These are phyloP conservation scores for Yarrowia sp. DNA, from an alignment of 805 yeast genomes.

Conservation along the genomic window DNA sequence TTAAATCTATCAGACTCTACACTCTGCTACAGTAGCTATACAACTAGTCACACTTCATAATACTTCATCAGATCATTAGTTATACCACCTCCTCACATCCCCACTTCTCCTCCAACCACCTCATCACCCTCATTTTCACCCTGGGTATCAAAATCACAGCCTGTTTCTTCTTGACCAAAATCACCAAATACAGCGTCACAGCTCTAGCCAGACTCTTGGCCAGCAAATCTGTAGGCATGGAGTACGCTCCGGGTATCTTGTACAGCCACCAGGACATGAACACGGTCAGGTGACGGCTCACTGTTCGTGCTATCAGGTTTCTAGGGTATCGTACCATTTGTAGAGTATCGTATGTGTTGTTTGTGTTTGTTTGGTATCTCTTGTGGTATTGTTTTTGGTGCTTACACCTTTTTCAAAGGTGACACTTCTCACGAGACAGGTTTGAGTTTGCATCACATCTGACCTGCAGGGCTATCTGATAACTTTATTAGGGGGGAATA, in stretches of 20 bases:
- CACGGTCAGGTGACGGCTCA: slow-evolving; percentile 5
- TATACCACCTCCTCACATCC: too few species aligned
- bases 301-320: neutral
- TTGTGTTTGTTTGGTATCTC: neutral
- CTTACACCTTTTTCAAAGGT: too few species aligned
- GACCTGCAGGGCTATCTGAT: slow-evolving; percentile 17
- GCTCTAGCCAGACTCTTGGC: slow-evolving; percentile 7
- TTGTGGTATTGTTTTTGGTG: too few species aligned
- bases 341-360: neutral
- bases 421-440: too few species aligned
- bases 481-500: neutral
- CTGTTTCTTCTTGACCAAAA: too few species aligned
- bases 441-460: neutral
- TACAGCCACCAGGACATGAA: slow-evolving; percentile 12
- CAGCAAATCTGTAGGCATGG: slow-evolving; percentile 10
- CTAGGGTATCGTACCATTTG: slow-evolving; percentile 22
- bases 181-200: neutral
- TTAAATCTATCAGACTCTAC: too few species aligned
- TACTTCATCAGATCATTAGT: too few species aligned
- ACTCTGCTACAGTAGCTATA: too few species aligned
- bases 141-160: too few species aligned
- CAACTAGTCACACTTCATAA: too few species aligned
- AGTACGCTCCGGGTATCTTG: slow-evolving; percentile 19
- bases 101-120: too few species aligned
- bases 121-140: too few species aligned